Conservation (phyloP, 805 yeast genomes). For the Wickerhamiella lipophila region DNA sequence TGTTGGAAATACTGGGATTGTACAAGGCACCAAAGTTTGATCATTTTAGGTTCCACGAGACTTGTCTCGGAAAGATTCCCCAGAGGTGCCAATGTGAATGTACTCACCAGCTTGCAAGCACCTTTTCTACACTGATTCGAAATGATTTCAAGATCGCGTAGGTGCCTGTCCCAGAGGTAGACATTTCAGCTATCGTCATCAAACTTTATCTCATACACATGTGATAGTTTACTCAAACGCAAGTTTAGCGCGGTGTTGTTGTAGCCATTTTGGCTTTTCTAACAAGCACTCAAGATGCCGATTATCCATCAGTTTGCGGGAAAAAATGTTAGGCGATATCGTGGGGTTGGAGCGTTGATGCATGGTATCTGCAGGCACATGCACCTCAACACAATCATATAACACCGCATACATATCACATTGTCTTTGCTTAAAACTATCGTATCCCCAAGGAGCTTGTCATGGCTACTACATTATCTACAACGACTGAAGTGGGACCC, state of each 20-base stretch:
- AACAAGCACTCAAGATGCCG: too few relatives aligned
- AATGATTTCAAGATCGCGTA: too few relatives aligned
- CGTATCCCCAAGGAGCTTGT: neutral
- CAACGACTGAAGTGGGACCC: neutral
- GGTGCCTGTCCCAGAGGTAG: too few relatives aligned
- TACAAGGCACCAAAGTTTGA: too few relatives aligned
- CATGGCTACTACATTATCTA: conserved; percentile 1
- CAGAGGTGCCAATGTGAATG: too few relatives aligned
- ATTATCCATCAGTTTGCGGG: too few relatives aligned
- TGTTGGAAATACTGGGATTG: too few relatives aligned
- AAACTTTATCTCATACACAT: neutral
- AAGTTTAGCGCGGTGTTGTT: neutral
- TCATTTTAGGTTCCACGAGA: too few relatives aligned
- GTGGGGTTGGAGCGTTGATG: neutral
- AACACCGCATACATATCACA: neutral
- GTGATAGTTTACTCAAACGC: neutral
- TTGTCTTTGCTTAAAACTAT: neutral
- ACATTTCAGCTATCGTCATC: neutral
- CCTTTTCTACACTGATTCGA: too few relatives aligned
- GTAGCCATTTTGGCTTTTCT: too few relatives aligned
- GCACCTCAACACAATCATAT: neutral
- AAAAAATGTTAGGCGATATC: neutral
- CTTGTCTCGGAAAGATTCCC: too few relatives aligned
- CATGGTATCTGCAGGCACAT: neutral
- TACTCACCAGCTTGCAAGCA: too few relatives aligned